phyloP scores from a whole-genome alignment of 73 alveolate species.

The Durusdinium trenchii region DNA sequence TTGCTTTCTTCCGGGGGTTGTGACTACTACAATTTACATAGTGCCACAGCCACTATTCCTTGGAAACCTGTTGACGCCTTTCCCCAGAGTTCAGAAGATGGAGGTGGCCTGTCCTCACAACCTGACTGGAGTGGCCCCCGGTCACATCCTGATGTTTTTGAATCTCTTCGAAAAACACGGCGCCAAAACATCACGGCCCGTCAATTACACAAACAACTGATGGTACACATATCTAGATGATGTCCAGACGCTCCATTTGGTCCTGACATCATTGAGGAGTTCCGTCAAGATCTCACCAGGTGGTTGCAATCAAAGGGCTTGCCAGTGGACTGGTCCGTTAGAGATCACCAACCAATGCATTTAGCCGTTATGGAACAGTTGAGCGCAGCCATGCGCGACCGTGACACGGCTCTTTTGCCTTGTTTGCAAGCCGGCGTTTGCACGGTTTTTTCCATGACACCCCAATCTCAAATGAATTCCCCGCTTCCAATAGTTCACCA shows the following conservation, averaged over 20 bases:
- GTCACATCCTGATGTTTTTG: neutral
- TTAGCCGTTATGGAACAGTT: neutral
- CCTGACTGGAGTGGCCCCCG: neutral
- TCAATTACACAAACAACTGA: neutral
- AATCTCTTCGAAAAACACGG: neutral
- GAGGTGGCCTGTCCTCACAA: neutral
- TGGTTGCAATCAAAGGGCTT: neutral
- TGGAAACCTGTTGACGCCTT: neutral
- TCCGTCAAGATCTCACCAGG: neutral
- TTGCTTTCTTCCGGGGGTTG: neutral
- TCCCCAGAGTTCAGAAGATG: neutral
- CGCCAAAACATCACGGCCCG: neutral
- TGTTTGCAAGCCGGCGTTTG: neutral
- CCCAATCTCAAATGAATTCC: neutral
- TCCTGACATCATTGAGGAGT: too few species aligned
- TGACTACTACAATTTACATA: neutral
- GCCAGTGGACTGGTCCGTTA: neutral
- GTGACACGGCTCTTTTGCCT: neutral
- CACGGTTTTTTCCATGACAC: neutral
- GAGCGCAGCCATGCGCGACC: neutral
- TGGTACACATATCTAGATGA: neutral
- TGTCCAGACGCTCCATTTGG: too few species aligned
- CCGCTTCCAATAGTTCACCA: neutral
- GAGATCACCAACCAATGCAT: neutral
- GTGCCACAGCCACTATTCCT: neutral